phyloP scores from a whole-genome alignment of 306 rosid species.

The Cyclanthera cordifolia region DNA sequence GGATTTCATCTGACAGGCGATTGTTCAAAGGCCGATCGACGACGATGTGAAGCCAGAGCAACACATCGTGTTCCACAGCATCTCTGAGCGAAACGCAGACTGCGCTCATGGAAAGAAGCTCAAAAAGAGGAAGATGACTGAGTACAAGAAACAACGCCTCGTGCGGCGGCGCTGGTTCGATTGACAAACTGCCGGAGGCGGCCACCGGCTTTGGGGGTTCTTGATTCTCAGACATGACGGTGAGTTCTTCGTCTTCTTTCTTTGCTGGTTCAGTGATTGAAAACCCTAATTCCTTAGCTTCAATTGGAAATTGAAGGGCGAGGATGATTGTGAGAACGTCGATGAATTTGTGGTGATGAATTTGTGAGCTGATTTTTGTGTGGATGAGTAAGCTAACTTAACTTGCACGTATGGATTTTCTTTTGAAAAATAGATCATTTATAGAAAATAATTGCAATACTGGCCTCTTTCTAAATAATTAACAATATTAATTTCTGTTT shows the following conservation, averaged over 20 bases:
- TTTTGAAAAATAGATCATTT: too few relatives aligned
- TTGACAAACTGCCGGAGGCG: background rate
- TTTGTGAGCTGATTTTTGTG: background rate
- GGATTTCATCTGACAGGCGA: constrained; percentile 30
- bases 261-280: too few relatives aligned
- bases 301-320: background rate
- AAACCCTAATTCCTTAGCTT: too few relatives aligned
- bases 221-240: background rate
- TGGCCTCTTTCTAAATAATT: too few relatives aligned
- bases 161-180: constrained; percentile 32
- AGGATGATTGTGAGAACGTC: background rate
- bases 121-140: constrained; percentile 46
- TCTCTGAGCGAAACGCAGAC: constrained; percentile 52
- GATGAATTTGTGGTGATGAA: background rate
- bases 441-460: too few relatives aligned
- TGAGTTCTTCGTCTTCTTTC: too few relatives aligned
- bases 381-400: background rate
- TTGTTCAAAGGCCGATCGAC: constrained; percentile 46
- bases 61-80: constrained; percentile 42
- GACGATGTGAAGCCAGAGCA: constrained; percentile 50
- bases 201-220: background rate
- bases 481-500: too few relatives aligned
- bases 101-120: constrained; percentile 47
- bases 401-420: too few relatives aligned
- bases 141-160: constrained; percentile 46